Evolutionary conservation across 2,329 filamentous ascomycete genomes (phyloP), one percentile per base, ranked within the genome.

Genomic region (Catunica adiposa): DNA sequence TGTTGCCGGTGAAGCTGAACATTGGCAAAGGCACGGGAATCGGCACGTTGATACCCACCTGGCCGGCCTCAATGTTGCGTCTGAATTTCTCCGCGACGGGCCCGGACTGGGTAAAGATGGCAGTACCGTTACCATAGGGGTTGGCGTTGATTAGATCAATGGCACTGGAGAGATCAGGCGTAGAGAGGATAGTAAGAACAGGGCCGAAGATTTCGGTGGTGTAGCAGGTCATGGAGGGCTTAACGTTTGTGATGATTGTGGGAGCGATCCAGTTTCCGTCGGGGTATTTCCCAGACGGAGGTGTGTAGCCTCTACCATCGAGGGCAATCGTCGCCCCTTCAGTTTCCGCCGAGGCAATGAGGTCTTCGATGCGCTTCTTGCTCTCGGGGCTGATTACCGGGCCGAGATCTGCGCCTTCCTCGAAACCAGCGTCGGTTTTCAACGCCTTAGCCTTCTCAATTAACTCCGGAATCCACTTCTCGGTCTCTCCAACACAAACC

Each of bases 171-270:
- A 90, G 77, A 4, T 84, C 87, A 44, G 83, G 78, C 17, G 84
- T 83, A 64, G 86, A 86, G 60, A 92, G 72, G 71, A 84, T 89
- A 57, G 92, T 84, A 17, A 92, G 76, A 8, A 92, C 86, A 1
- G 86, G 86, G 1, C 86, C 86, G 61, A 92, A 92, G 64, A 92
- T 88, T 69, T 92, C 86, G 68, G 92, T 83, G 59, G 71, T 79
- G 73, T 92, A 92, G 75, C 87, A 92, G 62, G 76, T 78, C 87
- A 92, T 92, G 61, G 84, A 74, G 3, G 81, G 77, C 56, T 82
- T 89, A 23, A 92, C 86, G 69, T 88, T 81, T 63, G 81, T 77
- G 69, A 92, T 89, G 68, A 92, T 84, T 42, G 86, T 92, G 40
- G 86, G 86, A 8, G 81, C 86, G 58, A 92, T 72, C 80, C 84